Evolutionary conservation across 352 stramenopile species (phyloP).

Genomic region (Blastocystis sp.): DNA sequence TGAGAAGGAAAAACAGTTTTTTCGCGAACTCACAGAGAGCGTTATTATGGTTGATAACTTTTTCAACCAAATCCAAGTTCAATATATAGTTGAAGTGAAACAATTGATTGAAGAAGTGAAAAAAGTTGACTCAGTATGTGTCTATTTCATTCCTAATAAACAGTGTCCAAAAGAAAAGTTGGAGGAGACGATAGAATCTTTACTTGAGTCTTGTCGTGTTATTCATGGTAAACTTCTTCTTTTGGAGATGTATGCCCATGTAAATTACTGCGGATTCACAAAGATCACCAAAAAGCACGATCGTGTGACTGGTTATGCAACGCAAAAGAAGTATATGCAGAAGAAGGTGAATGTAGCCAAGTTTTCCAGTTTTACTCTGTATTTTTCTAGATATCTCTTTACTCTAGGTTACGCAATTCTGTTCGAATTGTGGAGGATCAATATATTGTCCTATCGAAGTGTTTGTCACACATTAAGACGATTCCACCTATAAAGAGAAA

Average conservation of each 20-base stretch:
- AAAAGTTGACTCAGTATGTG: conserved; percentile 9
- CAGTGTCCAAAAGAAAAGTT: conserved; percentile 54
- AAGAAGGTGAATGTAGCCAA: conserved; percentile 53
- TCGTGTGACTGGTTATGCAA: conserved; percentile 45
- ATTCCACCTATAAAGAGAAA: conserved; percentile 20
- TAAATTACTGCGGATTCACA: conserved; percentile 61
- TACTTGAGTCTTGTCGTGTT: conserved; percentile 19
- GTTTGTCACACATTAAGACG: conserved; percentile 34
- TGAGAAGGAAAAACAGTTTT: conserved; percentile 59
- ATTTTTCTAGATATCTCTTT: not conserved
- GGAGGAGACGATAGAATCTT: not conserved
- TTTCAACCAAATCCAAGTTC: conserved; percentile 55
- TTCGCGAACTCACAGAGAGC: conserved; percentile 47
- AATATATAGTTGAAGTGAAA: conserved; percentile 54
- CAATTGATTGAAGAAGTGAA: conserved; percentile 46
- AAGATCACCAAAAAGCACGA: conserved; percentile 62
- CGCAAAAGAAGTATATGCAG: conserved; percentile 61
- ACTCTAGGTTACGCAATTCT: conserved; percentile 34
- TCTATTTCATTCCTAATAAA: not conserved
- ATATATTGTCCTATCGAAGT: conserved; percentile 51
- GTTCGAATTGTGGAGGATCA: conserved; percentile 47
- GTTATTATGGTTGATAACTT: conserved; percentile 47
- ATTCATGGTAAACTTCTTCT: conserved; percentile 59
- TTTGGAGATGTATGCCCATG: conserved; percentile 56
- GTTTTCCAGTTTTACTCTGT: conserved; percentile 58